Evolutionary conservation across 1,284 basidiomycete genomes (phyloP), one percentile per base, ranked within the genome.

Genomic region (Pisolithus thermaeus): DNA sequence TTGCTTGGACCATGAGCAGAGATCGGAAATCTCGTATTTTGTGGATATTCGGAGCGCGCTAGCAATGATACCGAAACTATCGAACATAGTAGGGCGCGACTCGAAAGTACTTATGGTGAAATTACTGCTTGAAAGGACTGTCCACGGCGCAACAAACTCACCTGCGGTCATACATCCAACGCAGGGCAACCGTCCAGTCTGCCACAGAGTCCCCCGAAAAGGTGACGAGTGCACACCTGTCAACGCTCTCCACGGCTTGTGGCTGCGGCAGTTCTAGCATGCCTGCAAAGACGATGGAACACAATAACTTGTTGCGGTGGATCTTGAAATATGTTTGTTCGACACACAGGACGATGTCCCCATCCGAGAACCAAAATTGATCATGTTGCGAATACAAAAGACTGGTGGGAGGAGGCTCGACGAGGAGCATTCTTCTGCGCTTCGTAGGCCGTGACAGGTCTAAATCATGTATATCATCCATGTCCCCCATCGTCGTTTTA

Each of bases 181-280:
- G 47, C 35, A 72, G 50, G 4, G 60, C 55, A 2, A 59, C 58
- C 5, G 56, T 55, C 68, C 67, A 70, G 51, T 70, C 67, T 2
- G 50, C 16, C 27, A 49, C 35, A 5, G 46, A 46, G 42, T 63
- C 57, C 37, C 39, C 23, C 9, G 43, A 45, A 28, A 59, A 37
- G 12, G 1, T 32, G 25, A 72, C 68, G 12, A 64, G 50, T 3
- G 69, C 67, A 47, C 64, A 68, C 1, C 61, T 66, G 30, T 70
- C 66, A 12, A 66, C 50, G 18, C 37, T 59, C 25, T 73, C 68
- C 7, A 51, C 51, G 14, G 56, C 52, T 1, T 49, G 42, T 8
- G 65, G 66, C 46, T 70, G 70, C 0, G 69, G 69, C 4, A 71
- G 47, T 16, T 50, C 52, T 18, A 72, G 58, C 62, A 71, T 69